Base-by-base conservation (phyloP, 108 stramenopile genomes). In the Cyclotella sp. region DNA sequence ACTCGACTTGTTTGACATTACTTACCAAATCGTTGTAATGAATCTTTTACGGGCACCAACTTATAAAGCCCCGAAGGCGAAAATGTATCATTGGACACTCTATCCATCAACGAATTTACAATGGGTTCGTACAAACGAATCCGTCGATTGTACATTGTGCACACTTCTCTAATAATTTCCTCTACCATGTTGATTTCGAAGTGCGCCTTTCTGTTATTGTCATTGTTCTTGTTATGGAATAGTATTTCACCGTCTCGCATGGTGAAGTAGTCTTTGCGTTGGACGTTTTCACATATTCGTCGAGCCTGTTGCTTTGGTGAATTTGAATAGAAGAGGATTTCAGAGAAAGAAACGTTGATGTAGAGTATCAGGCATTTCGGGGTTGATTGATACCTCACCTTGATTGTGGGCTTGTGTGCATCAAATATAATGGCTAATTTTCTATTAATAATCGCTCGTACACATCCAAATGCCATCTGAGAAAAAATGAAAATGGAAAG, bases 41-140 rank as follows among this genome's bases (percentile, higher is more conserved):
- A 86, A 68, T 95, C 92, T 68, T 93, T 95, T n/a, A 95, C 78
- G 2, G 94, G 94, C 11, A 90, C 91, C 24, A 95, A 58, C 61
- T 89, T 88, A 47, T 95, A 91, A 30, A 95, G 78, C 22, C 89
- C 90, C n/a, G 87, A 77, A 44, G 89, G 86, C 34, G 88, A 86
- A 65, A 90, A 89, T 15, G 88, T 87, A 70, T 93, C 92, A 49
- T 87, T 75, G 0, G 86, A 46, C 11, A 91, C 90, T 47, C 81
- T 75, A 67, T 79, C 83, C 72, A 94, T 78, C 29, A 94, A 72
- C 9, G 86, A 79, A 34, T 93, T 88, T 1, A 96, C 93, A 63
- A 96, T 93, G 6, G 95, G 95, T 63, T 93, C 92, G 73, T 91
- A 93, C n/a, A 96, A 70, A 8, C 83, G 79, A 12, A 96, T 78